Evolutionary conservation across 495 filamentous ascomycete species (phyloP).

Genomic region (Penicillium bovifimosum): DNA sequence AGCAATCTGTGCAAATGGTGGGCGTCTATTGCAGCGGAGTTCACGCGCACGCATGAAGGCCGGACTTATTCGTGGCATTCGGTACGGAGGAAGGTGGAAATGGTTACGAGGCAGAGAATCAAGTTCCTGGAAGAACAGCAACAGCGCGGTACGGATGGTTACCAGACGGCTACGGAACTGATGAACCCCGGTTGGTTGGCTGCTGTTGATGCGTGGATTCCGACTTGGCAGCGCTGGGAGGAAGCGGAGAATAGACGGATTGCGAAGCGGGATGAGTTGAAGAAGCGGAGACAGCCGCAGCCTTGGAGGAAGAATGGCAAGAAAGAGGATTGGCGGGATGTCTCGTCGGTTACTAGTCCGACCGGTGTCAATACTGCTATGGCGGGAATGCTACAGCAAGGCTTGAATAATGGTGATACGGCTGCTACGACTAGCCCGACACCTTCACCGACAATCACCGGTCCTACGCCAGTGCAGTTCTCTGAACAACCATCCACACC

Average conservation of each 20-base stretch:
- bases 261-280: conserved; percentile 38
- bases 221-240: conserved; percentile 42
- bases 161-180: conserved; percentile 17
- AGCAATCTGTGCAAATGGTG: conserved; percentile 47
- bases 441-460: conserved; percentile 1
- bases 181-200: conserved; percentile 40
- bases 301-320: neutral
- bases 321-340: neutral
- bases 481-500: conserved; percentile 1
- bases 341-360: neutral
- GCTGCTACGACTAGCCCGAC: conserved; percentile 1
- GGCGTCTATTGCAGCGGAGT: conserved; percentile 38
- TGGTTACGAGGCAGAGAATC: conserved; percentile 41
- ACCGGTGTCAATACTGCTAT: neutral
- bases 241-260: conserved; percentile 36
- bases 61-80: conserved; percentile 45
- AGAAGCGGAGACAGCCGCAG: conserved; percentile 34
- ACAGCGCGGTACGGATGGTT: conserved; percentile 7
- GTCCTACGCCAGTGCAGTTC: neutral
- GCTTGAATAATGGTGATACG: neutral
- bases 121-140: conserved; percentile 37
- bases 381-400: neutral
- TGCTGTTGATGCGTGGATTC: conserved; percentile 40
- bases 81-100: conserved; percentile 43
- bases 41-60: conserved; percentile 32